These are phyloP conservation scores for Gardenia jasminoides DNA, from an alignment of 257 asterid genomes.

Conservation along the genomic window DNA sequence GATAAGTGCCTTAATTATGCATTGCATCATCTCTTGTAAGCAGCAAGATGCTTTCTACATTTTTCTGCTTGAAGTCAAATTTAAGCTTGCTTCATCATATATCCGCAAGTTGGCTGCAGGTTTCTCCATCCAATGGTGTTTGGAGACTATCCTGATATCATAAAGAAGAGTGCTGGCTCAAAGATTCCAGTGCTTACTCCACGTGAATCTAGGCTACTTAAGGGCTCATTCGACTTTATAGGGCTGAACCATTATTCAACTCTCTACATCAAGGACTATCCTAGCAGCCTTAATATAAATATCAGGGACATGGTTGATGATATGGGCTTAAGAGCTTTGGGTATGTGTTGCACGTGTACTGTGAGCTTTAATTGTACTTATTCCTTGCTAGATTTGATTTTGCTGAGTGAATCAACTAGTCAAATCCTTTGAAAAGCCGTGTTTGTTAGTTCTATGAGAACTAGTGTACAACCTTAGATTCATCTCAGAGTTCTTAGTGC, in stretches of 20 bases:
- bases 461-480: too few species aligned
- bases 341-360: neutral
- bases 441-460: neutral
- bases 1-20: neutral
- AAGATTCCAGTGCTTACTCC: conserved; percentile 4
- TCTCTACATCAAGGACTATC: neutral
- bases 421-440: neutral
- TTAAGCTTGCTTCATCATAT: neutral
- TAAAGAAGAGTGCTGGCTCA: neutral
- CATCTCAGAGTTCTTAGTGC: too few species aligned
- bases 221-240: conserved; percentile 18
- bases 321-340: neutral
- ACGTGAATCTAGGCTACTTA: neutral
- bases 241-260: conserved; percentile 17
- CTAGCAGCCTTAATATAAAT: neutral
- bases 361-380: neutral
- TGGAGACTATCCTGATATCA: conserved; percentile 6
- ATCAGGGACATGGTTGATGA: neutral
- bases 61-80: neutral
- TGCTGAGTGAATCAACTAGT: neutral
- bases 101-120: neutral
- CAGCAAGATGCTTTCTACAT: neutral
- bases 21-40: neutral
- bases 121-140: neutral
- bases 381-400: neutral